Evolutionary conservation across 768 basidiomycete genomes (phyloP), one percentile per base, ranked within the genome.

Genomic region (Lactarius deliciosus): DNA sequence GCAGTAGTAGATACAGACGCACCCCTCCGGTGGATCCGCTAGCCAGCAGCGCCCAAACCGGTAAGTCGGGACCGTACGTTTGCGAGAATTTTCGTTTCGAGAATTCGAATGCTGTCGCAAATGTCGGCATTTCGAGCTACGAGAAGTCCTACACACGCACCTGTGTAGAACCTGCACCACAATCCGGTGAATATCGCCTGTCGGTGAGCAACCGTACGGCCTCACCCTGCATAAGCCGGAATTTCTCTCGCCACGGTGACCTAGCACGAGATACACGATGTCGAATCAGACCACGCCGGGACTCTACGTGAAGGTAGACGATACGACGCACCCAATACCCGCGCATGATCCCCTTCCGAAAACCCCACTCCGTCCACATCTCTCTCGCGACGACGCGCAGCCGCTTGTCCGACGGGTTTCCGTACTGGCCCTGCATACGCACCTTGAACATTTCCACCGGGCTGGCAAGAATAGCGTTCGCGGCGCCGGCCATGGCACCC

Each of bases 391-490:
- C 82, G 9, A 79, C 82, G 41, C 88, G 78, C 32, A 99, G 80
- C 47, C 85, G 83, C 76, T 96, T 90, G 75, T 98, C 95, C 10
- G 83, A 82, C 15, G 85, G 81, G 4, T 81, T 82, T 13, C 96
- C 96, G 71, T 97, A 96, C 74, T 98, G 92, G 8, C 91, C 95
- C 77, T 97, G 96, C 96, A 97, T 97, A 20, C 92, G 85, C 34
- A 98, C 93, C 78, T 99, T 98, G 81, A 98, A 98, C 91, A 98
- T 93, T 77, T 99, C 97, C 60, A 94, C 92, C 61, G 97, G 97
- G 76, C 91, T 92, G 2, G 96, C 96, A 2, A 98, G 82, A 10
- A 98, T 77, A 15, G 96, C 86, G 74, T 98, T 96, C 1, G 84
- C 87, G 1, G 91, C 94, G 7, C 97, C 97, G 0, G 97, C 97